These are phyloP conservation scores for Spiraea crenata DNA, from an alignment of 331 rosid genomes.

Conservation along the genomic window DNA sequence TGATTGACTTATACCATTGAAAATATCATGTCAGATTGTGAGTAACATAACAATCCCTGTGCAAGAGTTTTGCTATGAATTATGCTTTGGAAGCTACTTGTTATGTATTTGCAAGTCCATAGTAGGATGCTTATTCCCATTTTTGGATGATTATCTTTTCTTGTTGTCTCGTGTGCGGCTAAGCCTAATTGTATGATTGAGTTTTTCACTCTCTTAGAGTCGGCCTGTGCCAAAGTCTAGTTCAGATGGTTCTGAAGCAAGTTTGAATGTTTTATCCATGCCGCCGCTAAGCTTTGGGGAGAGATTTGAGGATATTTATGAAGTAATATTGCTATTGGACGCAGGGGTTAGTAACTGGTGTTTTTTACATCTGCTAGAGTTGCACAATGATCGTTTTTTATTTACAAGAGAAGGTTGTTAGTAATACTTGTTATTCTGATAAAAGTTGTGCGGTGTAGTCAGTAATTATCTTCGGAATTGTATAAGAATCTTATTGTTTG, in stretches of 20 bases:
- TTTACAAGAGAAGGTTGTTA: too few relatives aligned
- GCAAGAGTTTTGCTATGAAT: neutral
- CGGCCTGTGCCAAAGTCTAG: slow-evolving; percentile 34
- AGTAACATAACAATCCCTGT: neutral
- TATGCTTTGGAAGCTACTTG: neutral
- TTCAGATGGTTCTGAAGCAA: slow-evolving; percentile 35
- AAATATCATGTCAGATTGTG: neutral
- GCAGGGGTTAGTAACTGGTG: slow-evolving; percentile 64
- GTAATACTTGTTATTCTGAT: neutral
- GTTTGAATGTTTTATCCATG: slow-evolving; percentile 47
- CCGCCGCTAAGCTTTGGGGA: slow-evolving; percentile 89
- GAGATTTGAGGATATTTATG: slow-evolving; percentile 85
- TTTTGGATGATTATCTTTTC: too few relatives aligned
- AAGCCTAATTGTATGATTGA: slow-evolving; percentile 5
- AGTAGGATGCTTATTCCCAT: too few relatives aligned
- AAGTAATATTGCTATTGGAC: slow-evolving; percentile 76
- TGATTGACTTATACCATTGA: neutral
- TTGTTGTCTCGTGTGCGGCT: too few relatives aligned
- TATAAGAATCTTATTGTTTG: neutral
- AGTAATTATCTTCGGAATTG: neutral
- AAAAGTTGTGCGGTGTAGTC: neutral
- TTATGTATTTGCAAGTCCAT: too few relatives aligned
- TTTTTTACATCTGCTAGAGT: neutral
- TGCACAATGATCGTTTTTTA: neutral
- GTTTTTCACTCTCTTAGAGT: slow-evolving; percentile 37